Percentiles rank a stretch among this genome's conserved stretches.
Evolutionary conservation across 208 protist genomes (phyloP).

Genomic region (Acanthamoeba polyphaga): DNA sequence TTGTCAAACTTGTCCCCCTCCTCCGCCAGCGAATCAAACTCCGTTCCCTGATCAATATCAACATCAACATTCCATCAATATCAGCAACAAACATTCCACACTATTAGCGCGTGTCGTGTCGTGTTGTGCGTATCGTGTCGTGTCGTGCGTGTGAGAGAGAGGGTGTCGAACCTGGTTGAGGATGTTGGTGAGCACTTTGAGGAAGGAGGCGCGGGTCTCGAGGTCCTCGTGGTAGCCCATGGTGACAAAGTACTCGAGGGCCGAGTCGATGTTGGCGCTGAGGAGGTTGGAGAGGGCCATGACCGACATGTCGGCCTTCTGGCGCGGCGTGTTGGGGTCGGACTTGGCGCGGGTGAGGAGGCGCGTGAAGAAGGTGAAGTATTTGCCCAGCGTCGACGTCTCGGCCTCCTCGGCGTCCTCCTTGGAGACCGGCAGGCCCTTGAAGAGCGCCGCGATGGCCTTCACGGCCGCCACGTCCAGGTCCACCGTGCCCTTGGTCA

Average conservation of each 20-base stretch:
- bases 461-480: constrained; percentile 79
- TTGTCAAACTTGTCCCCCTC: constrained; percentile 78
- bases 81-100: too few relatives aligned
- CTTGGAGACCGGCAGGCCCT: constrained; percentile 72
- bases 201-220: constrained; percentile 84
- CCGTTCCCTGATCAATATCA: constrained; percentile 68
- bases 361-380: constrained; percentile 85
- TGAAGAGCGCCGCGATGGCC: constrained; percentile 77
- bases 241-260: constrained; percentile 80
- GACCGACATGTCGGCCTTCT: constrained; percentile 80
- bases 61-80: too few relatives aligned
- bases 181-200: constrained; percentile 87
- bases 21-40: constrained; percentile 82
- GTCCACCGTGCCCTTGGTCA: constrained; percentile 67
- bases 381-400: constrained; percentile 79
- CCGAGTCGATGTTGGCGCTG: constrained; percentile 82
- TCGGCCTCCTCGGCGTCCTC: constrained; percentile 62
- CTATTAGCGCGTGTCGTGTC: too few relatives aligned
- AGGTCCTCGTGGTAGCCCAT: constrained; percentile 86
- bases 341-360: constrained; percentile 79
- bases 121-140: too few relatives aligned
- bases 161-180: constrained; percentile 75
- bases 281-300: constrained; percentile 82
- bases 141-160: not conserved
- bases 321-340: constrained; percentile 72